These are phyloP conservation scores for Naegleria fowleri DNA, from an alignment of 208 protist species.

Conservation along the genomic window DNA sequence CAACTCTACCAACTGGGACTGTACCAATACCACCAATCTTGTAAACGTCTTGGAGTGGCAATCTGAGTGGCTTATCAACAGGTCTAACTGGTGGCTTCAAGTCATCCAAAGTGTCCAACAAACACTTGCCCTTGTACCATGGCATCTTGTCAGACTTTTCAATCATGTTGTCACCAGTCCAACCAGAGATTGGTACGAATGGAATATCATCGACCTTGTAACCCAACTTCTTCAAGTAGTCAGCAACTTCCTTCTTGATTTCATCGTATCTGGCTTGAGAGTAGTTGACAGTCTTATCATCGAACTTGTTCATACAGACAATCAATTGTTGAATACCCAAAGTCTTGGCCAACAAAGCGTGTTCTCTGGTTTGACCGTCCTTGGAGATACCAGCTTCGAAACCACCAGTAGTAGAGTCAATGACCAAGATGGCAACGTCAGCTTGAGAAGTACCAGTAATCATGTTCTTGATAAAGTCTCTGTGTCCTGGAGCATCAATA, in stretches of 20 bases:
- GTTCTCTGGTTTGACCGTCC: constrained; percentile 82
- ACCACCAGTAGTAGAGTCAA: constrained; percentile 69
- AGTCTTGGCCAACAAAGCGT: constrained; percentile 74
- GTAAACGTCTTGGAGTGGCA: constrained; percentile 91
- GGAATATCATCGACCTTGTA: constrained; percentile 81
- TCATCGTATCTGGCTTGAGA: constrained; percentile 74
- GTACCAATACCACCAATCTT: constrained; percentile 93
- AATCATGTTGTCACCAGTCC: constrained; percentile 87
- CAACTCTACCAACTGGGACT: constrained; percentile 84
- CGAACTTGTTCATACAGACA: constrained; percentile 78
- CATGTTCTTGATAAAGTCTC: constrained; percentile 88
- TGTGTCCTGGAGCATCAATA: constrained; percentile 85
- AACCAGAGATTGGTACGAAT: constrained; percentile 90
- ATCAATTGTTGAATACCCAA: constrained; percentile 81
- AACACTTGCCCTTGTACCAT: constrained; percentile 81
- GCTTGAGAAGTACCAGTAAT: constrained; percentile 81
- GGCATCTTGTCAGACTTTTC: constrained; percentile 71
- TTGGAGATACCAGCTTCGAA: constrained; percentile 86
- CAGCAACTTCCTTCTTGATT: constrained; percentile 63
- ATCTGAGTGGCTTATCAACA: constrained; percentile 84
- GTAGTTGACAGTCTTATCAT: constrained; percentile 78
- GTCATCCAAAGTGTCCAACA: constrained; percentile 80
- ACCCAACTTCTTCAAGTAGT: constrained; percentile 76
- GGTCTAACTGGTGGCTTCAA: constrained; percentile 70
- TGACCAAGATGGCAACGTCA: constrained; percentile 73